Evolutionary conservation across 345 rosid genomes (phyloP), one percentile per base, ranked within the genome.

Genomic region (Microthlaspi erraticum): DNA sequence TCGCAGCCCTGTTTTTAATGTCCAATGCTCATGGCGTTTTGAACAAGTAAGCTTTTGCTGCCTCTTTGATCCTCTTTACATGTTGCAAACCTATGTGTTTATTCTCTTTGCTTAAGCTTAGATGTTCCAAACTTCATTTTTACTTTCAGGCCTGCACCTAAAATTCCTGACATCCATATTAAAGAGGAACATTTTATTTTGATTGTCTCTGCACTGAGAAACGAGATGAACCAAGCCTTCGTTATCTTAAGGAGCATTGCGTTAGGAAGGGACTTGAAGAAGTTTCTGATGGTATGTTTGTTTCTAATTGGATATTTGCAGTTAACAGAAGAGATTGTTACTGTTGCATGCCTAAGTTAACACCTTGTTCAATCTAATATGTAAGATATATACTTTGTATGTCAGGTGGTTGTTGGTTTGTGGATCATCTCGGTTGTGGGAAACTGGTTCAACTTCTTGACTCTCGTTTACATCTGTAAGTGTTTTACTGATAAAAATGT

Each of bases 361-460:
- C 13, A 57, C 16, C 54, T 56, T 34, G 36, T 20, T 29, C 49
- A 46, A 46, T 23, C 8, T 34, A 58, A 7, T 6, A n/a, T 44
- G 37, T 45, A 42, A 42, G 41, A 61, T 10, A 5, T 23, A 13
- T 5, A n/a, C 37, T 8, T 26, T 4, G 10, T 2, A 36, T 19
- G 7, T 36, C 85, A 89, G 96, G 85, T 83, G 70, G 78, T 89
- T 34, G 87, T 83, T 69, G 86, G 79, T 18, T 69, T 87, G 57
- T 92, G 93, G 93, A 57, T 81, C 33, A 41, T 86, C 73, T 92
- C 93, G 12, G 64, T 83, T 38, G 87, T 89, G 65, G 98, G 96
- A 10, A 82, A 78, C 66, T 85, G 88, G 81, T 86, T 83, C 82
- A 84, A 86, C 68, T 92, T 92, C 86, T 78, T 92, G 89, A 89